phyloP scores from a whole-genome alignment of 2,329 filamentous ascomycete genomes.

The Phyllosticta citriasiana region DNA sequence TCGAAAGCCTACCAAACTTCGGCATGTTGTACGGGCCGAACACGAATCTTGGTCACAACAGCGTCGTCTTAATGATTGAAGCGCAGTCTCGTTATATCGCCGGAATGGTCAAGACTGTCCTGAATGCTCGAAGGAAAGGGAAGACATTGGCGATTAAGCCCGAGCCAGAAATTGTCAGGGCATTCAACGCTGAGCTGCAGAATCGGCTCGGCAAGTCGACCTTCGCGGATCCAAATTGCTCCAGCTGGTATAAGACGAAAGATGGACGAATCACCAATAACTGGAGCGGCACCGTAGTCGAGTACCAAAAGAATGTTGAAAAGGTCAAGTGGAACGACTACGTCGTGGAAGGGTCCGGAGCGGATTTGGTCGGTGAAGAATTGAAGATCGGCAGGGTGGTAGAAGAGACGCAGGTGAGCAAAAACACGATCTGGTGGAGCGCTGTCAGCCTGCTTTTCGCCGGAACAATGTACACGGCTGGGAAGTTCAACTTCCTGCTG shows the following conservation, averaged over 20 bases:
- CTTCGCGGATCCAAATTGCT: slow-evolving; percentile 46
- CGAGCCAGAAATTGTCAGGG: slow-evolving; percentile 27
- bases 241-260: slow-evolving; percentile 47
- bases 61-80: slow-evolving; percentile 54
- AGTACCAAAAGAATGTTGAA: slow-evolving; percentile 42
- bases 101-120: slow-evolving; percentile 38
- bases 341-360: slow-evolving; percentile 23
- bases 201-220: slow-evolving; percentile 31
- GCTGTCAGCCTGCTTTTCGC: slow-evolving; percentile 21
- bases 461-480: background rate
- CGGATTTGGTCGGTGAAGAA: slow-evolving; percentile 21
- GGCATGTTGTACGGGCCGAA: slow-evolving; percentile 51
- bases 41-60: slow-evolving; percentile 45
- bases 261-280: slow-evolving; percentile 49
- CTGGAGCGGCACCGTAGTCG: slow-evolving; percentile 43
- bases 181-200: slow-evolving; percentile 41
- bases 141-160: slow-evolving; percentile 38
- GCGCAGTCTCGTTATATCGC: slow-evolving; percentile 47
- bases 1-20: slow-evolving; percentile 46
- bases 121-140: slow-evolving; percentile 34
- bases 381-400: slow-evolving; percentile 32
- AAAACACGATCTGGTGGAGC: slow-evolving; percentile 25
- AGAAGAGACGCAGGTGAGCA: slow-evolving; percentile 36
- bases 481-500: background rate
- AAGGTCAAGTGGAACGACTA: slow-evolving; percentile 38